Evolutionary conservation across 2,329 filamentous ascomycete species (phyloP).

Genomic region (Arachnomyces sp.): DNA sequence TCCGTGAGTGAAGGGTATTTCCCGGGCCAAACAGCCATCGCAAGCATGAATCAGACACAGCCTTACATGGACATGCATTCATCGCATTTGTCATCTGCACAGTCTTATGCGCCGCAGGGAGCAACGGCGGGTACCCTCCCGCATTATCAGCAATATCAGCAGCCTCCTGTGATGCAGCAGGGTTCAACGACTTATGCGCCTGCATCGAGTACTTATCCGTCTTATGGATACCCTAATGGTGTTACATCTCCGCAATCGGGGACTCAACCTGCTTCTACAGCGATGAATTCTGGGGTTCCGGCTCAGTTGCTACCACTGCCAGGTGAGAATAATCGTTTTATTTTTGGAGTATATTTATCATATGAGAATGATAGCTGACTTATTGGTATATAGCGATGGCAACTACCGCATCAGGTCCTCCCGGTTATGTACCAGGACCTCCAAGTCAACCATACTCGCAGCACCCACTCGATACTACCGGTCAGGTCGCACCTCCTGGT

Average conservation of each 20-base stretch:
- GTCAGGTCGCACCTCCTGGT: conserved; percentile 81
- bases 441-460: conserved; percentile 39
- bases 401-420: conserved; percentile 25
- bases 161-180: conserved; percentile 66
- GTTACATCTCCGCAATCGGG: conserved; percentile 70
- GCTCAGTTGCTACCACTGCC: conserved; percentile 64
- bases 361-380: conserved; percentile 10
- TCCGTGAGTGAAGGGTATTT: conserved; percentile 36
- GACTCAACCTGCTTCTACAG: conserved; percentile 59
- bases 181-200: conserved; percentile 60
- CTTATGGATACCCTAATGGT: conserved; percentile 68
- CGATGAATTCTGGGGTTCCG: conserved; percentile 57
- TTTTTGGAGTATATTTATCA: conserved; percentile 2
- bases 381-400: conserved; percentile 31
- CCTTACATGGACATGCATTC: conserved; percentile 78
- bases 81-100: conserved; percentile 67
- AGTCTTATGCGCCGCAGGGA: conserved; percentile 65
- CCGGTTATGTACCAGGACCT: conserved; percentile 32
- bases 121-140: conserved; percentile 64
- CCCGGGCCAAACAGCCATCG: conserved; percentile 27
- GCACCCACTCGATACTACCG: conserved; percentile 71
- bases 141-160: conserved; percentile 68
- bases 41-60: conserved; percentile 71
- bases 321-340: conserved; percentile 24
- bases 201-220: conserved; percentile 49